phyloP scores from a whole-genome alignment of 1,284 basidiomycete species.

The Fomitiporia mediterranea region DNA sequence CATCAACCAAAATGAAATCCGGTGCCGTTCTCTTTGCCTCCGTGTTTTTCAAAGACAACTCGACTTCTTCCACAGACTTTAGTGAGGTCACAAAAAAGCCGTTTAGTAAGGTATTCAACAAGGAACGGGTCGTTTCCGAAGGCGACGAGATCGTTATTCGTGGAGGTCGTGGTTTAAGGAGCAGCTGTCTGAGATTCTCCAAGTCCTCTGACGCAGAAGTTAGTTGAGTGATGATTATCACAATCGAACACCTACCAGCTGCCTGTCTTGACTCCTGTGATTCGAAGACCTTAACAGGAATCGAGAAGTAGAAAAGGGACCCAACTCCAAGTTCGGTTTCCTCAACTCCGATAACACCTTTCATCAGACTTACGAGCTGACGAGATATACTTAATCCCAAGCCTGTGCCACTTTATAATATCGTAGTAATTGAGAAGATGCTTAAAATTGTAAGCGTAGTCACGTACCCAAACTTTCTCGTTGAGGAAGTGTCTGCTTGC shows the following conservation, averaged over 20 bases:
- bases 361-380: conserved; percentile 68
- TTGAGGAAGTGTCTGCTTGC: conserved; percentile 71
- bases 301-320: conserved; percentile 66
- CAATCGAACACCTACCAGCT: neutral
- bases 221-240: conserved; percentile 24
- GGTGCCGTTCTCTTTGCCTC: conserved; percentile 34
- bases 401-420: conserved; percentile 14
- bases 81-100: conserved; percentile 47
- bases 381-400: conserved; percentile 67
- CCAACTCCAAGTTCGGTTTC: conserved; percentile 57
- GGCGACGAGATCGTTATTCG: conserved; percentile 53
- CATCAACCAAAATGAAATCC: conserved; percentile 63
- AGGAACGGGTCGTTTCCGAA: conserved; percentile 50
- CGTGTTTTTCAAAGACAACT: conserved; percentile 36
- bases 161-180: conserved; percentile 44
- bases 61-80: conserved; percentile 42
- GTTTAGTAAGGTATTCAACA: conserved; percentile 52
- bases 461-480: conserved; percentile 52
- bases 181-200: conserved; percentile 37
- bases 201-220: conserved; percentile 33
- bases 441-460: neutral
- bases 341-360: conserved; percentile 58
- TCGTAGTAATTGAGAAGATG: too few species aligned
- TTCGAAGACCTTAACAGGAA: conserved; percentile 55
- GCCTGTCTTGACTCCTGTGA: conserved; percentile 45